Evolutionary conservation across 2,329 filamentous ascomycete genomes (phyloP).

Genomic region (Chaetomiaceae sp.): DNA sequence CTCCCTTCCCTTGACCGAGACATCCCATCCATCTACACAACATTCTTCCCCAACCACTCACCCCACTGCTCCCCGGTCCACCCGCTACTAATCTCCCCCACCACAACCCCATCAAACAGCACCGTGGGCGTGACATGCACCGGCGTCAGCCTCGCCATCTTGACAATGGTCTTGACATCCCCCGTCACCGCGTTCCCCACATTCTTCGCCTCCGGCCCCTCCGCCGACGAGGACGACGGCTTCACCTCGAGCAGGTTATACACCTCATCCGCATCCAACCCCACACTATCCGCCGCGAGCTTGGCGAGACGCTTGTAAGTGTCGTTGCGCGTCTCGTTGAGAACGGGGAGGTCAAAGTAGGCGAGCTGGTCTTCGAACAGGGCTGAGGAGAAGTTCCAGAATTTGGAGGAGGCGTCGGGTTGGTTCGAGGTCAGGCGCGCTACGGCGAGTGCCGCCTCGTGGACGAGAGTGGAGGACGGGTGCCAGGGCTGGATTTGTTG

Average conservation of each 20-base stretch:
- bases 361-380: slow-evolving; percentile 64
- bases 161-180: slow-evolving; percentile 79
- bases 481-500: slow-evolving; percentile 96
- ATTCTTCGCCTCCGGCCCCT: slow-evolving; percentile 61
- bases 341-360: slow-evolving; percentile 82
- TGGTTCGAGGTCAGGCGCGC: slow-evolving; percentile 59
- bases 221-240: slow-evolving; percentile 57
- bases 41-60: slow-evolving; percentile 66
- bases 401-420: too few relatives aligned
- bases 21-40: slow-evolving; percentile 37
- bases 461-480: slow-evolving; percentile 73
- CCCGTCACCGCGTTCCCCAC: slow-evolving; percentile 75
- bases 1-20: too few relatives aligned
- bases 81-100: slow-evolving; percentile 70
- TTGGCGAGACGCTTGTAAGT: slow-evolving; percentile 77
- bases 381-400: slow-evolving; percentile 72
- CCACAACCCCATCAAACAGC: slow-evolving; percentile 80
- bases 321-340: slow-evolving; percentile 76
- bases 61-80: slow-evolving; percentile 81
- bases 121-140: slow-evolving; percentile 91
- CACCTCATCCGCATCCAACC: slow-evolving; percentile 66
- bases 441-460: slow-evolving; percentile 82
- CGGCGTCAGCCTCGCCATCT: slow-evolving; percentile 71
- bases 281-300: slow-evolving; percentile 62
- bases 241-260: slow-evolving; percentile 65